These are phyloP conservation scores for Davidsoniella eucalypti DNA, from an alignment of 2,329 filamentous ascomycete species.

Conservation along the genomic window DNA sequence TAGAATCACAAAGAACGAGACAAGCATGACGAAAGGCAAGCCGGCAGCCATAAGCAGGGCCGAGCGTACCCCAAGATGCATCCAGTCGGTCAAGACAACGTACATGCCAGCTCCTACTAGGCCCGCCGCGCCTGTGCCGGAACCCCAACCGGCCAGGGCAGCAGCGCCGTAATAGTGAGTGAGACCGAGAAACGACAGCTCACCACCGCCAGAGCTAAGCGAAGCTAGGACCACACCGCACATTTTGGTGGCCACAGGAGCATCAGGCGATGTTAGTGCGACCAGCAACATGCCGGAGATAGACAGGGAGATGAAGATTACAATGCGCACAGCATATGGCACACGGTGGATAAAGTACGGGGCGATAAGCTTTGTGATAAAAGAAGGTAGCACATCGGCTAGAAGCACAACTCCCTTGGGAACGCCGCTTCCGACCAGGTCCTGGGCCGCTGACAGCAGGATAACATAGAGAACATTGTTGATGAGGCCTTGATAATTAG, in stretches of 20 bases:
- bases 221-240: constrained; percentile 72
- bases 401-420: constrained; percentile 89
- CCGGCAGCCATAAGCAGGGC: constrained; percentile 66
- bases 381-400: constrained; percentile 80
- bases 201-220: constrained; percentile 70
- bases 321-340: constrained; percentile 60
- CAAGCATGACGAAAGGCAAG: constrained; percentile 64
- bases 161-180: constrained; percentile 86
- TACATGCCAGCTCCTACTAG: constrained; percentile 78
- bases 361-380: constrained; percentile 71
- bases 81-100: constrained; percentile 65
- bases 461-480: constrained; percentile 98
- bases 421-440: constrained; percentile 69
- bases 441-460: constrained; percentile 85
- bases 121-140: constrained; percentile 78
- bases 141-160: constrained; percentile 81
- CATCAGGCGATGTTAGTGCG: constrained; percentile 49
- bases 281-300: constrained; percentile 79
- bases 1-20: constrained; percentile 71
- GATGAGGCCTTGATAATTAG: constrained; percentile 30
- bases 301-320: constrained; percentile 59
- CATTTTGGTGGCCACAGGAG: constrained; percentile 52
- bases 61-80: constrained; percentile 55
- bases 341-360: constrained; percentile 88
- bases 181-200: constrained; percentile 77